Evolutionary conservation across 2,329 filamentous ascomycete species (phyloP).

Genomic region (Clarireedia monteithiana): DNA sequence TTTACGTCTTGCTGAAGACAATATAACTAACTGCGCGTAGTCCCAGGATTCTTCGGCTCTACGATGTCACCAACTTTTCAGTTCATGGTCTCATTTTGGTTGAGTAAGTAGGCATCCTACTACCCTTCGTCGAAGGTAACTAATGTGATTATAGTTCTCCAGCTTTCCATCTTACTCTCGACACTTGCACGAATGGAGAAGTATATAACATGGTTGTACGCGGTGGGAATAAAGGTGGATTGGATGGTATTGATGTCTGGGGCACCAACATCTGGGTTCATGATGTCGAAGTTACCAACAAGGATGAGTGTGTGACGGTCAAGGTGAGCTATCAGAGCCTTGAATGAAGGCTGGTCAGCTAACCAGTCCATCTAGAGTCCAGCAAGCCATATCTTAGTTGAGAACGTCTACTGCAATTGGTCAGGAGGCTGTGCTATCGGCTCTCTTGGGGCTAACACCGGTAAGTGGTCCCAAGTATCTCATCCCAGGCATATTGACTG

Average conservation of each 20-base stretch:
- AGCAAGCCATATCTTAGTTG: constrained; percentile 50
- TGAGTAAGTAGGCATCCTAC: constrained; percentile 12
- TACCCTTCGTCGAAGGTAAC: not conserved
- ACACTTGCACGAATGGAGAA: constrained; percentile 44
- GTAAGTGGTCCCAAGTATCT: constrained; percentile 4
- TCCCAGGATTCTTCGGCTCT: constrained; percentile 19
- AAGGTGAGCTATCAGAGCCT: constrained; percentile 30
- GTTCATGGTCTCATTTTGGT: constrained; percentile 21
- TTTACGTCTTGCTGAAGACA: no score
- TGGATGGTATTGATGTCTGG: constrained; percentile 50
- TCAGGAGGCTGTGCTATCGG: constrained; percentile 52
- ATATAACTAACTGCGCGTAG: constrained; percentile 8
- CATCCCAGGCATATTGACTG: not conserved
- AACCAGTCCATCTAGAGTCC: constrained; percentile 32
- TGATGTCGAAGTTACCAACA: constrained; percentile 54
- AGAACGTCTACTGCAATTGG: constrained; percentile 55
- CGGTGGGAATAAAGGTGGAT: constrained; percentile 41
- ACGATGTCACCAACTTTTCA: constrained; percentile 17
- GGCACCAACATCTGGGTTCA: constrained; percentile 49
- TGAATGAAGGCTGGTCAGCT: not conserved
- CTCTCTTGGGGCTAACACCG: constrained; percentile 40
- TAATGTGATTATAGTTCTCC: constrained; percentile 15
- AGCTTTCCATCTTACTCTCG: constrained; percentile 37
- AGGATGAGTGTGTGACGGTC: constrained; percentile 53
- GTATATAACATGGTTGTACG: constrained; percentile 48